Evolutionary conservation across 2,329 filamentous ascomycete species (phyloP), one percentile per base, ranked within the genome.

Genomic region (Fusarium coicis): DNA sequence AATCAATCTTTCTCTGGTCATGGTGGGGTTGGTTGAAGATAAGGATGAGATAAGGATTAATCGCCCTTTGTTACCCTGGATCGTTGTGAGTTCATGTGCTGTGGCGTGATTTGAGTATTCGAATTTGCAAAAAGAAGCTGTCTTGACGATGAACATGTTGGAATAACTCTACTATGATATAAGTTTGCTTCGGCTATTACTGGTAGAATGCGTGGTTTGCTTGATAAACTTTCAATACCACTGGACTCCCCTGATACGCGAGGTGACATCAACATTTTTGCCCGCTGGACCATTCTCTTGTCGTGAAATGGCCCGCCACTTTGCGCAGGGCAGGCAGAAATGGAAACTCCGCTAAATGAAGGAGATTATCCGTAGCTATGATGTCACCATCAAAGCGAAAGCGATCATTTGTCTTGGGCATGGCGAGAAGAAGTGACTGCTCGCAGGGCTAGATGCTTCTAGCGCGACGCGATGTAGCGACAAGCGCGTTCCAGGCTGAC

Each of bases 71-170:
- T 4, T 53, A 53, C 34, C 50, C 50, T 53, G 5, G 7, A 53
- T 39, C 4, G 4, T 21, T 12, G 12, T 28, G 10, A 4, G 43
- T 28, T 42, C 15, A 28, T 46, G 18, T 21, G 4, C 23, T 14
- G 18, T 4, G 43, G 43, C 23, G 11, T 8, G 23, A 46, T 28
- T 26, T 28, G 2, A 34, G 30, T 4, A 36, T 10, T 16, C 8
- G 9, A 39, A 7, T 23, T 15, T 7, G n/a, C 4, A 23, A 19
- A 4, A 19, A 15, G 9, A 26, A 26, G 6, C 2, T 19, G 0
- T 10, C 4, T 5, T 19, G 2, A 10, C 5, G 8, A 10, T 5
- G 0, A 14, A 23, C 0, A 23, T 7, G 0, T 2, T 15, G 0
- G 6, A 2, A 3, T 2, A 7, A 5, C 16, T 50, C 3, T 19